These are phyloP conservation scores for Aspergillus taichungensis DNA, from an alignment of 495 filamentous ascomycete genomes.

Conservation along the genomic window DNA sequence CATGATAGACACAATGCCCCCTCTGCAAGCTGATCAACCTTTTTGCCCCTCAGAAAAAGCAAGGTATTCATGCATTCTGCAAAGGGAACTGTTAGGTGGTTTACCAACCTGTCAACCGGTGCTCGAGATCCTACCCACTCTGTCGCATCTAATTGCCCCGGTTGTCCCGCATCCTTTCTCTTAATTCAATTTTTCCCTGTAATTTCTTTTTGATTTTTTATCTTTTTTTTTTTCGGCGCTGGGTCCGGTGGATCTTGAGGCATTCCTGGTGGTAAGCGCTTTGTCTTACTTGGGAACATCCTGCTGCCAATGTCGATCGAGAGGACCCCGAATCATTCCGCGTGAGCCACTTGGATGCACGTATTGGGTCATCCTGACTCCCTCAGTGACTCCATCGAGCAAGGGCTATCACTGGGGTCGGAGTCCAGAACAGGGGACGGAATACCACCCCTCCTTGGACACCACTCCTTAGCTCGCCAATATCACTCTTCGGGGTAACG, in stretches of 20 bases:
- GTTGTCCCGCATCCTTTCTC: slow-evolving; percentile 1
- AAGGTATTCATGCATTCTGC: slow-evolving; percentile 6
- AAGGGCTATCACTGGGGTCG: slow-evolving; percentile 1
- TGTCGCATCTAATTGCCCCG: slow-evolving; percentile 5
- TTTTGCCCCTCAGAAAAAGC: neutral
- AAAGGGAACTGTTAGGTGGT: slow-evolving; percentile 2
- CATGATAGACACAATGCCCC: no score
- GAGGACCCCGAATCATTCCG: slow-evolving; percentile 5
- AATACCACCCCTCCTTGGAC: neutral
- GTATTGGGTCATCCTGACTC: slow-evolving; percentile 1
- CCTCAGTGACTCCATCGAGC: slow-evolving; percentile 8
- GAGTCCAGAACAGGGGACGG: slow-evolving; percentile 6
- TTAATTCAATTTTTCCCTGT: no score
- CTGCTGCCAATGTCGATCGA: slow-evolving; percentile 8
- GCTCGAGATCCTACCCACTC: slow-evolving; percentile 2
- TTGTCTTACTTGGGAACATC: slow-evolving; percentile 3
- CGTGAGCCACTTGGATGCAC: slow-evolving; percentile 5
- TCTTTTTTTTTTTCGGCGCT: neutral
- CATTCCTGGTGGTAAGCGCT: slow-evolving; percentile 12
- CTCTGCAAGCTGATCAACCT: no score
- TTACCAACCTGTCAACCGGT: slow-evolving; percentile 5
- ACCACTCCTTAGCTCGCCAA: slow-evolving; percentile 11
- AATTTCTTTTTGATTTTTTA: no score
- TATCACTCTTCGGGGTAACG: slow-evolving; percentile 10
- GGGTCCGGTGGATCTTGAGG: slow-evolving; percentile 5